Conservation (phyloP, 208 protist genomes). For the Acanthamoeba lenticulata region DNA sequence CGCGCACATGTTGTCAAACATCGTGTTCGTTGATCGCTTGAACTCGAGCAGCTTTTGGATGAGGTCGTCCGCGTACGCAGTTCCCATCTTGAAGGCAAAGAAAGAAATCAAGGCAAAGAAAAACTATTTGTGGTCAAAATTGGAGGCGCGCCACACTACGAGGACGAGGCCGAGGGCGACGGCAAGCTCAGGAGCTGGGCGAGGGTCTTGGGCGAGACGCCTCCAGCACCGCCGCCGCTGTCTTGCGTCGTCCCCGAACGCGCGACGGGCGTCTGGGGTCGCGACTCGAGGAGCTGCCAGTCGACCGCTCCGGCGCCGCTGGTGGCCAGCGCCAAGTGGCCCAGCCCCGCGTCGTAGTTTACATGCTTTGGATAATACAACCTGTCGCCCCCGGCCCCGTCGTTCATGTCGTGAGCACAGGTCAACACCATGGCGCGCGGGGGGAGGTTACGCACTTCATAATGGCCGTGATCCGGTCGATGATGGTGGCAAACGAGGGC, state of each 20-base stretch:
- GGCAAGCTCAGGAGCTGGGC: neutral
- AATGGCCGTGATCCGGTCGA: neutral
- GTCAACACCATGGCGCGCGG: too few species aligned
- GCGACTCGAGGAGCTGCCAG: constrained; percentile 7
- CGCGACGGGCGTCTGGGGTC: neutral
- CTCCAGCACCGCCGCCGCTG: too few species aligned
- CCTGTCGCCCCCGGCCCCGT: too few species aligned
- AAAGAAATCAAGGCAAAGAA: neutral
- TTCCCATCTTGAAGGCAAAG: neutral
- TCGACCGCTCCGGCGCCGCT: neutral
- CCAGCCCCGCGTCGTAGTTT: constrained; percentile 34
- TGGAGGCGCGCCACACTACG: too few species aligned
- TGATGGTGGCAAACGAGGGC: constrained; percentile 27
- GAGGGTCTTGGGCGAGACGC: neutral
- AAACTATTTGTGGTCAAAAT: neutral
- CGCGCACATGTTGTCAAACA: constrained; percentile 2
- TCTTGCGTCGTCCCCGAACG: neutral
- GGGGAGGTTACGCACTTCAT: constrained; percentile 40
- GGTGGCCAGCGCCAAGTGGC: neutral
- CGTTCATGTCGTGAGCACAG: too few species aligned
- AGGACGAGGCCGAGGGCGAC: too few species aligned
- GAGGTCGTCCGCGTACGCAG: constrained; percentile 11
- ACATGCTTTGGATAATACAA: constrained; percentile 34
- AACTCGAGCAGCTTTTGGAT: neutral
- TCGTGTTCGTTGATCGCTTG: neutral